Base-by-base conservation (phyloP, 768 basidiomycete genomes). In the Mycena haematopus region DNA sequence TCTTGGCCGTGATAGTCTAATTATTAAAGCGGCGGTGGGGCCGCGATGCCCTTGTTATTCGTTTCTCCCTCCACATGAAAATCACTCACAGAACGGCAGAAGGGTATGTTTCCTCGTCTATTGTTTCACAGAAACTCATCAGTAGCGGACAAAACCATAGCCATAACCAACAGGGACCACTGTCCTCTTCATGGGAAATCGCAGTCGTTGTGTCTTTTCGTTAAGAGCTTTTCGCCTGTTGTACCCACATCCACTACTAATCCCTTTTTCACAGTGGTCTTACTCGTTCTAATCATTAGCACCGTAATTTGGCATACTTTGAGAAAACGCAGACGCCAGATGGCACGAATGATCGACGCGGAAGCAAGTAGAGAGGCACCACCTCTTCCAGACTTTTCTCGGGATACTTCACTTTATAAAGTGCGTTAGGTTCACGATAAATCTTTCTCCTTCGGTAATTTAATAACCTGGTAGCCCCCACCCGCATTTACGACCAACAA, bases 161-260 rank as follows among this genome's bases (percentile, higher is more conserved):
- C 17, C 40, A 42, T 8, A 19, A n/a, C 19, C 1, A n/a, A 0
- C 40, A 52, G 7, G 50, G 33, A 15, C 49, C 51, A 25, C 27
- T 63, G 14, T 53, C 51, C n/a, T 21, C 44, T 15, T 45, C 58
- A 10, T 64, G 63, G 63, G 58, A 55, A 38, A 56, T 64, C 29
- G 63, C 49, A 36, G 42, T 64, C 13, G 58, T 60, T 13, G 42
- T 64, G 10, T 21, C 47, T 29, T 25, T 64, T 19, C 31, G 63
- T 64, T n/a, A n/a, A n/a, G 46, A 59, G 63, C 38, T 25, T 31
- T 31, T n/a, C 6, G 21, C 29, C 24, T 24, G 25, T 22, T 27
- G 22, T 17, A 15, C 19, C n/a, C 52, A 14, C 7, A 27, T n/a
- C 15, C 22, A 6, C 25, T 44, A 19, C 27, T 35, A 8, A 54